phyloP scores from a whole-genome alignment of 345 rosid genomes.

The Eutrema heterophyllum region DNA sequence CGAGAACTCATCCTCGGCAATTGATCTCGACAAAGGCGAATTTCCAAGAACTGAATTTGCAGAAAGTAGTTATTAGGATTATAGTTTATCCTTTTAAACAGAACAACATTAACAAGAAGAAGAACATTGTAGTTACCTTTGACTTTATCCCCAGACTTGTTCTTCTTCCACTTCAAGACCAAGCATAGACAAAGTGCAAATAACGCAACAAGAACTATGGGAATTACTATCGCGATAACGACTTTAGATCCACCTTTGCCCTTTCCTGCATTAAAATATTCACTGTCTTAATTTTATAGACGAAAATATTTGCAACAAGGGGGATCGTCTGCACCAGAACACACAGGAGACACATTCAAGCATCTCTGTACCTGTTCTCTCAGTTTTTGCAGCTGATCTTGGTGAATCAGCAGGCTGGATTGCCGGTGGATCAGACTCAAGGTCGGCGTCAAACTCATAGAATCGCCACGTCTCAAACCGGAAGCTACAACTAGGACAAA shows the following conservation, averaged over 20 bases:
- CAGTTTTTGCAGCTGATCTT: neutral
- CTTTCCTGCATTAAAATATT: conserved; percentile 5
- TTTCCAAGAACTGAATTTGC: conserved; percentile 4
- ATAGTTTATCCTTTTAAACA: neutral
- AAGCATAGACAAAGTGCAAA: conserved; percentile 10
- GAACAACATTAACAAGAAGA: neutral
- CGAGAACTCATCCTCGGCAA: conserved; percentile 20
- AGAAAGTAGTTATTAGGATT: neutral
- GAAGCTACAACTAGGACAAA: conserved; percentile 42
- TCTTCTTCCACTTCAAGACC: conserved; percentile 20
- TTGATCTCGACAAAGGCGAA: conserved; percentile 16
- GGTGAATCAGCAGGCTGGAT: neutral
- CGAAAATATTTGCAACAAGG: neutral
- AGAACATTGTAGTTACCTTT: conserved; percentile 14
- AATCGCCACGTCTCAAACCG: conserved; percentile 35
- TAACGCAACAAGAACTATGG: conserved; percentile 12
- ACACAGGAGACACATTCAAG: neutral
- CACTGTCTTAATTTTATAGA: neutral
- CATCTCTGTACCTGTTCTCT: conserved; percentile 2
- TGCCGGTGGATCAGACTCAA: conserved; percentile 22
- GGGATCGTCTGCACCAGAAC: neutral
- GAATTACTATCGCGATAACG: conserved; percentile 8
- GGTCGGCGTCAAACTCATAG: conserved; percentile 11
- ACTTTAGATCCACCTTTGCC: conserved; percentile 11
- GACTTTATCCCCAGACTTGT: neutral